A percentile compares a stretch with the other conserved stretches of the same genome.
phyloP scores from a whole-genome alignment of 1,284 basidiomycete genomes.

The Microbotryomycetes sp. region DNA sequence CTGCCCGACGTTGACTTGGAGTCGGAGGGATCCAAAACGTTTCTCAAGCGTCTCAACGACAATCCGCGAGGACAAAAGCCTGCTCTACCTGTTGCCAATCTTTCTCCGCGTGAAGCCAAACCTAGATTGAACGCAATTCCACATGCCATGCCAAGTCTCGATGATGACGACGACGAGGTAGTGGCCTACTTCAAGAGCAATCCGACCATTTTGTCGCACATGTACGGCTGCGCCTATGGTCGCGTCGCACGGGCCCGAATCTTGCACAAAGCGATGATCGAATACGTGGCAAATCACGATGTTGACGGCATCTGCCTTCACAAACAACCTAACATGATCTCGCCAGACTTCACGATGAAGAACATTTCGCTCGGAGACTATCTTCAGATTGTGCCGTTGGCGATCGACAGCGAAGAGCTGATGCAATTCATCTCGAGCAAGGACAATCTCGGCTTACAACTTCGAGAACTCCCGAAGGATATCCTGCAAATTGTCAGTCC shows the following conservation, averaged over 20 bases:
- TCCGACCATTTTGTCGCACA: slow-evolving; percentile 56
- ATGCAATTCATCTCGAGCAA: slow-evolving; percentile 47
- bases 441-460: slow-evolving; percentile 47
- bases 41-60: not conserved
- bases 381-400: slow-evolving; percentile 54
- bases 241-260: slow-evolving; percentile 55
- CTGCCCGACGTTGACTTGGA: not conserved
- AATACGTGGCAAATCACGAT: slow-evolving; percentile 31
- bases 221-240: slow-evolving; percentile 60
- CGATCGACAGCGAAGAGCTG: slow-evolving; percentile 51
- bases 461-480: slow-evolving; percentile 49
- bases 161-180: slow-evolving; percentile 49
- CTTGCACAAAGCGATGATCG: slow-evolving; percentile 54
- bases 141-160: not conserved
- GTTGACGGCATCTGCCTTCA: not conserved
- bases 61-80: not conserved
- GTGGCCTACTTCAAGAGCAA: slow-evolving; percentile 57
- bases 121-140: not conserved
- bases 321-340: slow-evolving; percentile 45
- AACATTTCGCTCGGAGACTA: slow-evolving; percentile 56
- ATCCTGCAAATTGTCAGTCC: slow-evolving; percentile 52
- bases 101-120: not conserved
- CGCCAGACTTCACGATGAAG: slow-evolving; percentile 52
- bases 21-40: not conserved
- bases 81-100: not conserved